These are phyloP conservation scores for Monosporozyma servazzii DNA, from an alignment of 805 yeast species.

Conservation along the genomic window DNA sequence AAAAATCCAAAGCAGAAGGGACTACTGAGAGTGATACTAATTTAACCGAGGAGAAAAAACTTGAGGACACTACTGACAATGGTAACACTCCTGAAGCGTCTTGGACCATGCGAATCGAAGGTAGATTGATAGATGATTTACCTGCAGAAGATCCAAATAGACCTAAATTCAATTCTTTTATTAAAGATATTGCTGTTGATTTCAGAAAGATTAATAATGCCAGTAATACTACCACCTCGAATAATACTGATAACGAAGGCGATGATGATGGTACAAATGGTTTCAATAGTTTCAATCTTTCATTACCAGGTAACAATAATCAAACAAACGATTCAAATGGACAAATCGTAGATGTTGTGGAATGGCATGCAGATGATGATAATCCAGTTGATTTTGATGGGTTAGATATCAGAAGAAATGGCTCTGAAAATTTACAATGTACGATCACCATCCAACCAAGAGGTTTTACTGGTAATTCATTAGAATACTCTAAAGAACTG, in stretches of 20 bases:
- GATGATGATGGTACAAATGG: not conserved
- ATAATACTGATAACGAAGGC: not conserved
- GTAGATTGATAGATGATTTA: conserved; percentile 53
- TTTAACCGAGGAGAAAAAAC: not conserved
- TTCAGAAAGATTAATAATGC: conserved; percentile 28
- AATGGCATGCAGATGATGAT: conserved; percentile 75
- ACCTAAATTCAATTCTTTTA: conserved; percentile 65
- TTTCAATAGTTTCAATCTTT: not conserved
- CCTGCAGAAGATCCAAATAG: conserved; percentile 41
- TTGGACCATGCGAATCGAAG: conserved; percentile 89
- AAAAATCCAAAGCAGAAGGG: not conserved
- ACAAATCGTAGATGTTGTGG: conserved; percentile 38
- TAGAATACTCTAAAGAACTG: conserved; percentile 51
- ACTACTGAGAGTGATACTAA: conserved; percentile 2
- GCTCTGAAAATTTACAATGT: conserved; percentile 54
- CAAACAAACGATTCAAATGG: not conserved
- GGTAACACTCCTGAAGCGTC: conserved; percentile 28
- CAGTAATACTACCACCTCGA: not conserved
- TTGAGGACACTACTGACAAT: not conserved
- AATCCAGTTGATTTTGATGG: conserved; percentile 68
- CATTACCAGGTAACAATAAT: not conserved
- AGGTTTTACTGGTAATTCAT: conserved; percentile 58
- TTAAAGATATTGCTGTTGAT: conserved; percentile 80
- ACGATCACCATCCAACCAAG: conserved; percentile 75
- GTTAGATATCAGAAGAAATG: conserved; percentile 74